phyloP scores from a whole-genome alignment of 2,329 filamentous ascomycete genomes.

The Clarireedia sp. region DNA sequence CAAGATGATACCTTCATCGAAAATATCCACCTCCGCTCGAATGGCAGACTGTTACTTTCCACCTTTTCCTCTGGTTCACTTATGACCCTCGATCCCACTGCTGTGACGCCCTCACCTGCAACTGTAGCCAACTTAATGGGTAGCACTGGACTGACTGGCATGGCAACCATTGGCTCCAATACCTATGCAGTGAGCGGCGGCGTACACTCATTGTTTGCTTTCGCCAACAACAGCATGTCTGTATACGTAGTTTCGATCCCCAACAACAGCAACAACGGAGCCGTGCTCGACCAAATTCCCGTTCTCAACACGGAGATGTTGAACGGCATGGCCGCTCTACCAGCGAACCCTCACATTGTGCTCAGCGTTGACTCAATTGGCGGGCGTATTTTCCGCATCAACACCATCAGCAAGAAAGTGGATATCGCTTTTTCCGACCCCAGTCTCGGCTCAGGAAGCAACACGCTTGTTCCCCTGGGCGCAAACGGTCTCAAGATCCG shows the following conservation, averaged over 20 bases:
- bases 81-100: background rate
- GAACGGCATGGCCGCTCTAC: background rate
- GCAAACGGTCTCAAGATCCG: slow-evolving; percentile 23
- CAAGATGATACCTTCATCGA: background rate
- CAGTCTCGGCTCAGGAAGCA: background rate
- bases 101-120: background rate
- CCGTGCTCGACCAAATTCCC: background rate
- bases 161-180: background rate
- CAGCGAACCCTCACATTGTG: background rate
- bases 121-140: background rate
- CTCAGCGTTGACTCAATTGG: background rate
- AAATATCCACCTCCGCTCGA: background rate
- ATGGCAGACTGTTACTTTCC: background rate
- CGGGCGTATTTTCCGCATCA: background rate
- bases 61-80: background rate
- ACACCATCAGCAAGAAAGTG: background rate
- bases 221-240: background rate
- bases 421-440: background rate
- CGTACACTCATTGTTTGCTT: background rate
- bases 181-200: background rate
- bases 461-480: slow-evolving; percentile 12
- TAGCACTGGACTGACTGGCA: background rate
- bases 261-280: background rate
- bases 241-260: background rate
- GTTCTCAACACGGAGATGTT: background rate